Base-by-base conservation (phyloP, 2,329 filamentous ascomycete genomes). In the Clonostachys rhizophaga region DNA sequence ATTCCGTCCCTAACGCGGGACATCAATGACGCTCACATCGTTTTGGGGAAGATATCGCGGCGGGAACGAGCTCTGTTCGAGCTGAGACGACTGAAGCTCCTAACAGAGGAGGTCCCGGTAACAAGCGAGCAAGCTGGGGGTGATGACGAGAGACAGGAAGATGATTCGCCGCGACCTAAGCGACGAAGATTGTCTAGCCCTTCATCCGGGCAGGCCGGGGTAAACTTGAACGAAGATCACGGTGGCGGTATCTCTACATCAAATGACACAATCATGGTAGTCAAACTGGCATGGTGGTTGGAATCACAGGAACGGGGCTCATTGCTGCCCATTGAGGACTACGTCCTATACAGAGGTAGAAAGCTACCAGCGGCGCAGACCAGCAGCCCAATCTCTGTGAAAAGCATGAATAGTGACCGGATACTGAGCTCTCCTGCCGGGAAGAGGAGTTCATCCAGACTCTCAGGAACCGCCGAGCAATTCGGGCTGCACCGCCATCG, bases 51-150 rank as follows among this genome's bases (percentile, higher is more conserved):
- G 54, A 76, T 95, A 34, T 74, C 75, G 1, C 84, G 81, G 47
- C 84, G 80, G 53, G 78, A 82, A 56, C 78, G 92, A 16, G 89
- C 89, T 1, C 74, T 79, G 42, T 84, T 95, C 55, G 92, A 97
- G 65, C 70, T 97, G 50, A 77, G 89, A 46, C 76, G 80, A 7
- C 76, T 81, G 42, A 84, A 82, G 13, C 55, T 96, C 3, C 62
- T 66, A 39, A 82, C 83, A 0, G 71, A 79, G 47, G 79, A 60
- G 7, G 20, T 58, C 20, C 20, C 83, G 48, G 55, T 72, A 4
- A 18, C 6, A 5, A n/a, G 36, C 36, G 36, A 39, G 36, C 36
- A n/a, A 9, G 18, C 14, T 44, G 9, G n/a, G n/a, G 13, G 14
- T n/a, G 35, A 9, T 16, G 14, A 11, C 5, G 13, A 37, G 37